phyloP scores from a whole-genome alignment of 2,329 filamentous ascomycete species.

The Truncatella angustata region DNA sequence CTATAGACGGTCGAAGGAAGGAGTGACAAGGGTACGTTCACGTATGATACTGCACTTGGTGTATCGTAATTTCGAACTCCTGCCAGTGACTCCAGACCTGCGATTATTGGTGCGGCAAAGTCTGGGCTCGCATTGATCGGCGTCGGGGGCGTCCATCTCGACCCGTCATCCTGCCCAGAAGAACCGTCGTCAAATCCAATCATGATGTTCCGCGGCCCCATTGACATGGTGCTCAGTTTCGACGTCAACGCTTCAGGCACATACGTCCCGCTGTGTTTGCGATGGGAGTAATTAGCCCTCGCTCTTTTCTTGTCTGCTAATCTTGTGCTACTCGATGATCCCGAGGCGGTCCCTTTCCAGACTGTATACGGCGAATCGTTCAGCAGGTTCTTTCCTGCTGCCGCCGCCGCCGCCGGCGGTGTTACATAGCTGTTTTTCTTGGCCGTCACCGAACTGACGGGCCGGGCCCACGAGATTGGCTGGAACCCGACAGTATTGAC shows the following conservation, averaged over 20 bases:
- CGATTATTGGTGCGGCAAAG: not conserved
- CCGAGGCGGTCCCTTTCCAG: no score
- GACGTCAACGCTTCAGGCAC: not conserved
- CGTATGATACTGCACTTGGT: not conserved
- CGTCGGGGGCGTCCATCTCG: not conserved
- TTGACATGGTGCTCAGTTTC: not conserved
- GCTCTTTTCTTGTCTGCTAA: no score
- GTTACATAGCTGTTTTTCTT: not conserved
- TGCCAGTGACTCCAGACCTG: not conserved
- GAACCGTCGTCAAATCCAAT: not conserved
- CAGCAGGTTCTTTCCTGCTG: not conserved
- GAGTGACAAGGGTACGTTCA: not conserved
- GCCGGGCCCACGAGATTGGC: not conserved
- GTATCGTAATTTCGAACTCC: not conserved
- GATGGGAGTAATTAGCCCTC: no score
- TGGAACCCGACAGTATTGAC: not conserved
- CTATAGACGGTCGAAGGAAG: not conserved
- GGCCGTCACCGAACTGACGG: not conserved
- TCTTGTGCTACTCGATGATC: not conserved
- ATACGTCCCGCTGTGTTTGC: no score
- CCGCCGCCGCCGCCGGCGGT: not conserved
- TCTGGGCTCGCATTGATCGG: not conserved
- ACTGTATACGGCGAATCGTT: no score
- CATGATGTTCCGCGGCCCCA: not conserved
- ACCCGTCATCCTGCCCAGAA: not conserved